Evolutionary conservation across 2,329 filamentous ascomycete genomes (phyloP), one percentile per base, ranked within the genome.

Genomic region (Ophiostoma novo-ulmi): DNA sequence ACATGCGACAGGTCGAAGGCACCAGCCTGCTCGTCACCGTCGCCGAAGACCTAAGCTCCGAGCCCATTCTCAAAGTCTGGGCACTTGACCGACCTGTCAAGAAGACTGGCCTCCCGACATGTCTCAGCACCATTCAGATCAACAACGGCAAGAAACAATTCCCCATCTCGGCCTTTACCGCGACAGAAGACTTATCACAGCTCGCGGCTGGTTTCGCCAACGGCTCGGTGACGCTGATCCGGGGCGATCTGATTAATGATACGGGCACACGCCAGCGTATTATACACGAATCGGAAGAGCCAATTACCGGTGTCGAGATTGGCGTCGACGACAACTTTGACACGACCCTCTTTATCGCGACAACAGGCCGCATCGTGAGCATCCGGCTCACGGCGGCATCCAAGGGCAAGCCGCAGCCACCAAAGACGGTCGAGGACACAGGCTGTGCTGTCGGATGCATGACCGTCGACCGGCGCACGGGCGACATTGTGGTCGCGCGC

Each of bases 11-110:
- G 81, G 87, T 98, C 39, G 91, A 94, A 74, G 91, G 92, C 48
- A 97, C 94, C 0, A 90, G 92, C 70, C 81, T 97, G 73, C 84
- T 99, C 38, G 89, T 97, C 48, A 98, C 95, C 0, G 84, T 94
- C 72, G 87, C 91, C 72, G 95, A 99, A 80, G 94, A 98, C 76
- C 83, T 97, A 69, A 91, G 91, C 55, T 91, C 87, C 76, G 93
- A 98, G 76, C 94, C 95, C 0, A 86, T 94, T 26, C 81, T 99
- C 72, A 98, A 97, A 79, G 94, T 98, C n/a, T 99, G 95, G 95
- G 94, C 93, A 31, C 84, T 99, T 75, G 94, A 98, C 78, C 96
- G 94, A 80, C 85, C 90, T 4, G 93, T 97, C 75, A 98, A 95
- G 85, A 98, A 96, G 85, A 96, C 92, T 5, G 93, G 93, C 61